These are phyloP conservation scores for Talaromyces sp. DNA, from an alignment of 2,329 filamentous ascomycete genomes.

Conservation along the genomic window DNA sequence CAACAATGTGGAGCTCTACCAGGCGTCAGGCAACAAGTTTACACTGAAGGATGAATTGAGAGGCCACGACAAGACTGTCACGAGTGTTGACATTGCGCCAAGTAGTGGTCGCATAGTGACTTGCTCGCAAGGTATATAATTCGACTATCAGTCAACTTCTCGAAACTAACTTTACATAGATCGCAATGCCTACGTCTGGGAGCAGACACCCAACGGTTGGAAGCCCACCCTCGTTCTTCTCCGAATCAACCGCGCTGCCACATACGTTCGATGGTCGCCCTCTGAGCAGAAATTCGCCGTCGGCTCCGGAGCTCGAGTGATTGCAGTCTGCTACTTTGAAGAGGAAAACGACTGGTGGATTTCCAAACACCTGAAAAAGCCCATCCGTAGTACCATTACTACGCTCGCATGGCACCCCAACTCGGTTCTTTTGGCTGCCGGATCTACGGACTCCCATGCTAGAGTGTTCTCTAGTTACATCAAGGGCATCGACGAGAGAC, in stretches of 20 bases:
- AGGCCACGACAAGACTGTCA: conserved; percentile 95
- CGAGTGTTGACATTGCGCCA: conserved; percentile 91
- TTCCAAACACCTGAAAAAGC: conserved; percentile 98
- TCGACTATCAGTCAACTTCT: not conserved
- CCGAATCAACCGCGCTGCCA: conserved; percentile 93
- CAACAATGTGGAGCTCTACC: conserved; percentile 84
- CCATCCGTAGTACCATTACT: conserved; percentile 94
- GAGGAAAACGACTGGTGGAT: conserved; percentile 99
- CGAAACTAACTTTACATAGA: conserved; percentile 52
- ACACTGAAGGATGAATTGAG: conserved; percentile 87
- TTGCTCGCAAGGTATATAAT: conserved; percentile 76
- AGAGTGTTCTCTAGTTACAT: conserved; percentile 93
- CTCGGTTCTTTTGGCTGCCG: conserved; percentile 88
- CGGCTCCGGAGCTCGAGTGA: conserved; percentile 89
- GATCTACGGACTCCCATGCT: conserved; percentile 95
- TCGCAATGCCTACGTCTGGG: conserved; percentile 97
- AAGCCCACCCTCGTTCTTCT: conserved; percentile 96
- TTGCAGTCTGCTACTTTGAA: conserved; percentile 97
- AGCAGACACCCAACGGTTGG: conserved; percentile 86
- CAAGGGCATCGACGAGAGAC: conserved; percentile 85
- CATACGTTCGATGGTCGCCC: conserved; percentile 95
- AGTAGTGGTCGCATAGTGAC: conserved; percentile 90
- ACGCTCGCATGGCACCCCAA: conserved; percentile 96
- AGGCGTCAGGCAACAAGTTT: conserved; percentile 68
- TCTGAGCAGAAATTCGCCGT: conserved; percentile 97